Conservation (phyloP, 1,139 yeast genomes). For the Candida mesenterica region DNA sequence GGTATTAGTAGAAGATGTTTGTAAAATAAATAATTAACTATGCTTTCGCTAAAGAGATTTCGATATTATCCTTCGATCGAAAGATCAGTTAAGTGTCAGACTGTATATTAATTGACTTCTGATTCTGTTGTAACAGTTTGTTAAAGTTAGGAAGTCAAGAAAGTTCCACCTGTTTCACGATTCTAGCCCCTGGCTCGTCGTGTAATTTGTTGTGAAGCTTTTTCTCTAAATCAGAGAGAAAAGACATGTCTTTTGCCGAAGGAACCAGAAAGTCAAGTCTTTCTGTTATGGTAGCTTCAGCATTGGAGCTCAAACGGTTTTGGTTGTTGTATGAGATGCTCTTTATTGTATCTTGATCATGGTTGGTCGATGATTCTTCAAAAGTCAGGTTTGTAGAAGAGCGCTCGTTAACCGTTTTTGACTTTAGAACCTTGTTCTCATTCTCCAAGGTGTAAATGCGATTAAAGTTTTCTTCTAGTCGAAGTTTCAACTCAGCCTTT, state of each 20-base stretch:
- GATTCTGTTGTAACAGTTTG: too few species aligned
- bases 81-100: too few species aligned
- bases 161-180: too few species aligned
- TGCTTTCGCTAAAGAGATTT: not conserved
- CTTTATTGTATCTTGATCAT: not conserved
- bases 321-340: conserved; percentile 2
- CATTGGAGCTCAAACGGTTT: not conserved
- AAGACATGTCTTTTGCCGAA: conserved; percentile 6
- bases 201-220: conserved; percentile 6
- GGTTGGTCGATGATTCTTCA: not conserved
- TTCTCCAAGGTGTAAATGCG: conserved; percentile 36
- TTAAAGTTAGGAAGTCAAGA: too few species aligned
- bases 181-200: too few species aligned
- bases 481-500: conserved; percentile 34
- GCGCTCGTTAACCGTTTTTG: conserved; percentile 2
- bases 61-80: not conserved
- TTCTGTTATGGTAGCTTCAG: too few species aligned
- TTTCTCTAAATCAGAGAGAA: conserved; percentile 13
- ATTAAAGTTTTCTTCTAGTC: conserved; percentile 41
- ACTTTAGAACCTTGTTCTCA: conserved; percentile 26
- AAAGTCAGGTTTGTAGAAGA: conserved; percentile 1
- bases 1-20: not conserved
- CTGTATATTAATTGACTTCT: too few species aligned
- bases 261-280: too few species aligned
- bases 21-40: too few species aligned